A percentile compares a stretch with the other conserved stretches of the same genome.
Conservation (phyloP, 2,329 filamentous ascomycete species). For the Penicillium thymicola region DNA sequence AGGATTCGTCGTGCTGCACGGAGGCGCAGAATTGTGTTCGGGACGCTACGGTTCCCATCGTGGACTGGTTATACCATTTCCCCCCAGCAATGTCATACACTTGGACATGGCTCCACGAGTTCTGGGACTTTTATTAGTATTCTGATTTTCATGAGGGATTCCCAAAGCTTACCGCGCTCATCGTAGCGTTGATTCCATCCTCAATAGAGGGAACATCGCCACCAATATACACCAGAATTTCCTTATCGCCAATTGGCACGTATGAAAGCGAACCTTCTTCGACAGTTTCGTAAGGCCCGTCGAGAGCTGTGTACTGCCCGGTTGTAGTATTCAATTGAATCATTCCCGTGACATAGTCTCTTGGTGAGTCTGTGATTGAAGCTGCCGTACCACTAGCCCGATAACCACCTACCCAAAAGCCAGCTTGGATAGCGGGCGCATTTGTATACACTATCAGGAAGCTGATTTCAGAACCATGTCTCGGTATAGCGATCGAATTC, state of each 20-base stretch:
- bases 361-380: constrained; percentile 11
- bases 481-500: not conserved
- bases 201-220: constrained; percentile 16
- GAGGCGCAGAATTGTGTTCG: constrained; percentile 17
- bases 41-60: constrained; percentile 9
- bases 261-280: constrained; percentile 13
- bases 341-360: constrained; percentile 6
- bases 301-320: constrained; percentile 2
- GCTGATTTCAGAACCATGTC: not conserved
- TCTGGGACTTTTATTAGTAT: constrained; percentile 1
- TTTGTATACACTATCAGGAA: constrained; percentile 7
- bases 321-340: constrained; percentile 17
- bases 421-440: constrained; percentile 9
- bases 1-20: constrained; percentile 10
- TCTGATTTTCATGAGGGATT: not conserved
- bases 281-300: constrained; percentile 9
- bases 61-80: constrained; percentile 20
- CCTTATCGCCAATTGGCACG: constrained; percentile 7
- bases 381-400: constrained; percentile 8
- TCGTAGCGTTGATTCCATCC: constrained; percentile 10
- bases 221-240: constrained; percentile 15
- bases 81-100: constrained; percentile 14
- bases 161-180: constrained; percentile 2
- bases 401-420: constrained; percentile 14
- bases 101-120: constrained; percentile 12